Evolutionary conservation across 2,329 filamentous ascomycete genomes (phyloP).

Genomic region (Didymella lethalis): DNA sequence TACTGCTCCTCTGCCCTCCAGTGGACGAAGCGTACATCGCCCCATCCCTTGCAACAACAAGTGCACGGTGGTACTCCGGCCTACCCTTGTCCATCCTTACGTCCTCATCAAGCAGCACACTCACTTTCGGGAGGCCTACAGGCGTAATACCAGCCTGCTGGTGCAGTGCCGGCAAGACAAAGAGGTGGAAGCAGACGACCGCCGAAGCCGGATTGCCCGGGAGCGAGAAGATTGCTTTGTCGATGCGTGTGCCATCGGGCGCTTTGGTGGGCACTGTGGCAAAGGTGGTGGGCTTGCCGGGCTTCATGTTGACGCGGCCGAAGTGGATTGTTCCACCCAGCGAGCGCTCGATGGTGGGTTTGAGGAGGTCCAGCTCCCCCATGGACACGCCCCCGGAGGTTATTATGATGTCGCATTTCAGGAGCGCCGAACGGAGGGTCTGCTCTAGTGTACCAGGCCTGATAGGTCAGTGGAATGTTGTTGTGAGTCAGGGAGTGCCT

Average conservation of each 20-base stretch:
- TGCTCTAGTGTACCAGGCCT: constrained; percentile 76
- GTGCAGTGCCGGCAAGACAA: constrained; percentile 87
- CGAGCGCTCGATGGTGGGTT: constrained; percentile 90
- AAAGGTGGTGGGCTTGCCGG: constrained; percentile 96
- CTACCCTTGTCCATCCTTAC: constrained; percentile 77
- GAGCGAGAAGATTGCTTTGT: constrained; percentile 83
- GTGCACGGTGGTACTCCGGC: constrained; percentile 88
- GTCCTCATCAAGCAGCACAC: constrained; percentile 75
- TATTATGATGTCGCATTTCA: constrained; percentile 80
- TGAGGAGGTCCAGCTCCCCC: constrained; percentile 96
- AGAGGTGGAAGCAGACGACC: constrained; percentile 91
- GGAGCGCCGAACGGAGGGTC: constrained; percentile 76
- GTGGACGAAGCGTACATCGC: constrained; percentile 79
- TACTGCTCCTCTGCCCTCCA: constrained; percentile 86
- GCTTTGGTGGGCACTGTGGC: constrained; percentile 78
- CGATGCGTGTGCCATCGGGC: constrained; percentile 57
- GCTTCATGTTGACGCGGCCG: constrained; percentile 96
- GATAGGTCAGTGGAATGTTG: constrained; percentile 32
- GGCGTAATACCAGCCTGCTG: constrained; percentile 74
- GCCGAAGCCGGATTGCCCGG: constrained; percentile 95
- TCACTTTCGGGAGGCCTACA: constrained; percentile 74
- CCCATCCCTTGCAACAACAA: constrained; percentile 73
- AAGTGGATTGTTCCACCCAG: constrained; percentile 96
- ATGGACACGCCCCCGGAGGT: constrained; percentile 96
- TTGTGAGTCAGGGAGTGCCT: background rate